Conservation (phyloP, 176 grass and related monocot genomes). For the Cenchrus purpureus region DNA sequence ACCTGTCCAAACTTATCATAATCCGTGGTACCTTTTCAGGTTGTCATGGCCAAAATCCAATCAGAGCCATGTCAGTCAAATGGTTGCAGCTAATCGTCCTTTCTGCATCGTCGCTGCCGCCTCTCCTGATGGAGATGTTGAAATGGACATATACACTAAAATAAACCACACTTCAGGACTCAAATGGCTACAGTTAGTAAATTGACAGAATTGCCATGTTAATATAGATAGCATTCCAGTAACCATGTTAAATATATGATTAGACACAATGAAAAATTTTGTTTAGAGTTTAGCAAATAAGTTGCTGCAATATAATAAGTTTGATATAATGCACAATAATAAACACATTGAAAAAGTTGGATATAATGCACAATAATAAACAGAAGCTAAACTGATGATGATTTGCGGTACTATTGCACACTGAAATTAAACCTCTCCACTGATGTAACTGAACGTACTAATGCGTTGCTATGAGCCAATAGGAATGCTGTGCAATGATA, state of each 20-base stretch:
- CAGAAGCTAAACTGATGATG: background rate
- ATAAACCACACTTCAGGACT: background rate
- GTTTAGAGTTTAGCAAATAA: too few species aligned
- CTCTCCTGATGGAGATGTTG: background rate
- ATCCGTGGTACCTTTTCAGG: background rate
- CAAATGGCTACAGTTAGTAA: background rate
- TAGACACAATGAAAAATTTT: background rate
- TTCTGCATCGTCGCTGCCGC: background rate
- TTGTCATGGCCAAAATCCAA: slow-evolving; percentile 12
- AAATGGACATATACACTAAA: background rate
- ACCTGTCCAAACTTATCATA: background rate
- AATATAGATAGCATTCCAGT: background rate
- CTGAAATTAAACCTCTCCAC: background rate
- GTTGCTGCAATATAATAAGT: too few species aligned
- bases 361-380: background rate
- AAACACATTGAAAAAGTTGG: too few species aligned
- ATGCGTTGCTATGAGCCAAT: background rate
- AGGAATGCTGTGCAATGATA: background rate
- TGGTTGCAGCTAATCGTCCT: background rate
- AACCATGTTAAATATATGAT: background rate
- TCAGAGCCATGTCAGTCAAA: background rate
- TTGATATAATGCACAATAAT: too few species aligned
- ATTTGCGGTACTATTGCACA: background rate
- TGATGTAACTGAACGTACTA: background rate
- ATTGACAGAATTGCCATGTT: background rate